Conservation (phyloP, 169 alveolate species). For the Plasmodium coatneyi region DNA sequence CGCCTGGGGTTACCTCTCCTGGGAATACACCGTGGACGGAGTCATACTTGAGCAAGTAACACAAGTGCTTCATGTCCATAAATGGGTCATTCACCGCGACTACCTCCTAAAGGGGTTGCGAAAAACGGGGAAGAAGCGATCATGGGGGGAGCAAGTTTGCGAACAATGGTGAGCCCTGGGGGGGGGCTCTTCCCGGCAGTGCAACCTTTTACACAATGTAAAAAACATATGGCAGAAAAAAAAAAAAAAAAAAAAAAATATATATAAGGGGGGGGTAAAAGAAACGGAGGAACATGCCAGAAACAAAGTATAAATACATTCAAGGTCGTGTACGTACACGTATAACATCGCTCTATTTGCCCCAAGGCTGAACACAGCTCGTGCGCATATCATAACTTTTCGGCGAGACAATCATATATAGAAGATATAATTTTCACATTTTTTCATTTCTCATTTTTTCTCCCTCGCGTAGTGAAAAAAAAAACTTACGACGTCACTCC, state of each 20-base stretch:
- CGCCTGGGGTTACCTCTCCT: conserved; percentile 86
- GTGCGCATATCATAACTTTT: not conserved
- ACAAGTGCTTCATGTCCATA: conserved; percentile 96
- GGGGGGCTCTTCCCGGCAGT: not conserved
- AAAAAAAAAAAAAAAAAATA: not conserved
- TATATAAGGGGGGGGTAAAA: not conserved
- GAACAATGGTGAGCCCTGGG: not conserved
- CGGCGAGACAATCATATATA: not conserved
- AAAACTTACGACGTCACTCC: conserved; percentile 82
- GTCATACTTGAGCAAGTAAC: conserved; percentile 96
- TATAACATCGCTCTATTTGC: not conserved
- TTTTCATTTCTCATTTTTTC: conserved; percentile 8
- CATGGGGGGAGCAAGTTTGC: not conserved
- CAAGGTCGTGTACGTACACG: not conserved
- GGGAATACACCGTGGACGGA: conserved; percentile 95
- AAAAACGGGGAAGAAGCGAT: not conserved
- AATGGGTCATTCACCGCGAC: conserved; percentile 98
- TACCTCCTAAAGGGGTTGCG: conserved; percentile 79
- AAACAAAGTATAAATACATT: not conserved
- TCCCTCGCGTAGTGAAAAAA: not conserved
- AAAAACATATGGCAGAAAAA: not conserved
- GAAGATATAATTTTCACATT: not conserved
- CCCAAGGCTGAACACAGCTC: not conserved
- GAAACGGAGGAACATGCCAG: not conserved
- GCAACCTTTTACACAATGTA: not conserved